Conservation (phyloP, 2,329 filamentous ascomycete species). For the Penicillium occitanis region DNA sequence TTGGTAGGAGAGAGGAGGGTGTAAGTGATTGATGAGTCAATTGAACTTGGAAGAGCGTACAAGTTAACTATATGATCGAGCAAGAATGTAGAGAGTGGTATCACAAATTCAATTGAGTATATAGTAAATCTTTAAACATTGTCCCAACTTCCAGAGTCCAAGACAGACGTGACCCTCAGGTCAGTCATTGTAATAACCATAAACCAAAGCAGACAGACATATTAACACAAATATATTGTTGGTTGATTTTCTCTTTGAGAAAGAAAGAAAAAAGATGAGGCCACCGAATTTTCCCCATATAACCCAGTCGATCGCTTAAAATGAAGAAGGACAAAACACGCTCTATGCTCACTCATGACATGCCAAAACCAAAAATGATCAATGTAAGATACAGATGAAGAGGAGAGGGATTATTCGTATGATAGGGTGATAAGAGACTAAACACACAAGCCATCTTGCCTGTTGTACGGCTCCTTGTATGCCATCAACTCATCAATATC, state of each 20-base stretch:
- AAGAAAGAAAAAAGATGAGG: neutral
- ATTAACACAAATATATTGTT: conserved; percentile 3
- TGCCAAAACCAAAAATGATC: neutral
- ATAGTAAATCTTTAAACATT: neutral
- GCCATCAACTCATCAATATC: conserved; percentile 26
- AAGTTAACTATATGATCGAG: neutral
- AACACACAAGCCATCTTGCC: conserved; percentile 9
- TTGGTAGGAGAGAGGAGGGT: neutral
- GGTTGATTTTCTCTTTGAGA: neutral
- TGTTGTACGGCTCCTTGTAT: conserved; percentile 17
- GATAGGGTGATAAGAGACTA: neutral
- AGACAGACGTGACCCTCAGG: neutral
- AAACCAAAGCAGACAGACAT: neutral
- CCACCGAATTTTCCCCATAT: neutral
- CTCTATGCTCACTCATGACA: conserved; percentile 10
- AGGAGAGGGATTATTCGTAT: neutral
- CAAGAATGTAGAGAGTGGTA: neutral
- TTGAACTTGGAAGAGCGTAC: neutral
- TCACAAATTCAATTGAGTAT: conserved; percentile 7
- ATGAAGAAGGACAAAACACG: conserved; percentile 5
- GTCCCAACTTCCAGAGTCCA: conserved; percentile 11
- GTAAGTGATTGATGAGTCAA: neutral
- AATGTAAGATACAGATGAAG: conserved; percentile 2
- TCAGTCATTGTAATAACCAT: neutral
- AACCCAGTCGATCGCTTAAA: conserved; percentile 1